Evolutionary conservation across 805 yeast species (phyloP).

Genomic region (Candida chauliodis): DNA sequence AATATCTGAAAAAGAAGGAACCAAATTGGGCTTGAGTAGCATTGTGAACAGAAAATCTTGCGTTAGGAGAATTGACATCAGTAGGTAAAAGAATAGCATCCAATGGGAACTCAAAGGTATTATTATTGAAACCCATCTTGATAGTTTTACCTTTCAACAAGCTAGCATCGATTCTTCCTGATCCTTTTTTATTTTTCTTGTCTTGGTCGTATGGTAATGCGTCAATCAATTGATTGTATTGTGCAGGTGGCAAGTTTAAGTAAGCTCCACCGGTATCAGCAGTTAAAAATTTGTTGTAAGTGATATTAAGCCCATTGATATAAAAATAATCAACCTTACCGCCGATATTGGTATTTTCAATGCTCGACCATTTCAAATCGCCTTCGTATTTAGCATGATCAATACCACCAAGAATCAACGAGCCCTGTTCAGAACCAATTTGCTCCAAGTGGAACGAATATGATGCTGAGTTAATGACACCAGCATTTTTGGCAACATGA

Average conservation of each 20-base stretch:
- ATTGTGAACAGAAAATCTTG: background rate
- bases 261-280: background rate
- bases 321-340: background rate
- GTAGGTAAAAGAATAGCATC: background rate
- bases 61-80: background rate
- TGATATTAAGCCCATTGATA: background rate
- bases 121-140: background rate
- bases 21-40: background rate
- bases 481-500: background rate
- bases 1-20: background rate
- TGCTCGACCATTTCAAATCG: background rate
- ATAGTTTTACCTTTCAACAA: background rate
- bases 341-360: background rate
- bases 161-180: background rate
- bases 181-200: background rate
- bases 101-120: background rate
- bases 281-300: background rate
- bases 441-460: background rate
- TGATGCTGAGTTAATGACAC: slow-evolving; percentile 1
- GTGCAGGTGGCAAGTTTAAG: background rate
- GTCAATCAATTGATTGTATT: background rate
- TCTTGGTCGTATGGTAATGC: background rate
- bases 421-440: background rate
- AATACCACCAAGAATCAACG: slow-evolving; percentile 4
- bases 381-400: slow-evolving; percentile 4